Evolutionary conservation across 768 basidiomycete genomes (phyloP).

Genomic region (Plicaturopsis crispa): DNA sequence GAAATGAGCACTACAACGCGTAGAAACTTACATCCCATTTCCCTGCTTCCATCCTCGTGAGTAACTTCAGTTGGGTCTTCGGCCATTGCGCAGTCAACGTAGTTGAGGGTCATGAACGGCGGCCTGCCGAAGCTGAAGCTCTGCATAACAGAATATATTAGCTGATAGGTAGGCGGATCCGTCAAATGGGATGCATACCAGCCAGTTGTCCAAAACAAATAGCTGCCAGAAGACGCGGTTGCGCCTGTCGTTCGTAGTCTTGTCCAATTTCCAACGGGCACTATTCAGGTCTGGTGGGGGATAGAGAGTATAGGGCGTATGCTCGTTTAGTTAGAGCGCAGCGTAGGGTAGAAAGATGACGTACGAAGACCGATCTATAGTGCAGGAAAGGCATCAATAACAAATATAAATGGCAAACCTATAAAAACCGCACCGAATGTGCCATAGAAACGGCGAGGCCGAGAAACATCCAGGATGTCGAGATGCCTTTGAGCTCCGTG

Average conservation of each 20-base stretch:
- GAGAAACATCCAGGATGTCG: conserved; percentile 47
- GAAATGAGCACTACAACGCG: neutral
- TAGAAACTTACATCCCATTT: conserved; percentile 38
- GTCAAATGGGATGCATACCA: conserved; percentile 26
- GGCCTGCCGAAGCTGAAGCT: conserved; percentile 58
- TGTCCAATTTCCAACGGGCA: conserved; percentile 49
- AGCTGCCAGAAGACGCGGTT: conserved; percentile 61
- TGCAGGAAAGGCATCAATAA: too few relatives aligned
- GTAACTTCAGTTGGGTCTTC: conserved; percentile 29
- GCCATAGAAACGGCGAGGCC: conserved; percentile 53
- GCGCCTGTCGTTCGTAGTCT: conserved; percentile 36
- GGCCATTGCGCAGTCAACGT: conserved; percentile 50
- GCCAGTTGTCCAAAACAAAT: conserved; percentile 53
- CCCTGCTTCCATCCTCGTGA: conserved; percentile 25
- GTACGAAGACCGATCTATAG: conserved; percentile 48
- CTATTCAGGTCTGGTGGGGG: conserved; percentile 46
- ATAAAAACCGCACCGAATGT: conserved; percentile 43
- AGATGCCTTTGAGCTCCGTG: conserved; percentile 34
- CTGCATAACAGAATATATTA: conserved; percentile 21
- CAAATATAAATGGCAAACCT: too few relatives aligned
- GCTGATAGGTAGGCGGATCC: neutral
- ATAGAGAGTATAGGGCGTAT: conserved; percentile 1
- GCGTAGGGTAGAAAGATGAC: conserved; percentile 11
- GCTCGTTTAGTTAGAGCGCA: too few relatives aligned
- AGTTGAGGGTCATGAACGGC: conserved; percentile 41